phyloP scores from a whole-genome alignment of 2,329 filamentous ascomycete species.

The Clonostachys solani region DNA sequence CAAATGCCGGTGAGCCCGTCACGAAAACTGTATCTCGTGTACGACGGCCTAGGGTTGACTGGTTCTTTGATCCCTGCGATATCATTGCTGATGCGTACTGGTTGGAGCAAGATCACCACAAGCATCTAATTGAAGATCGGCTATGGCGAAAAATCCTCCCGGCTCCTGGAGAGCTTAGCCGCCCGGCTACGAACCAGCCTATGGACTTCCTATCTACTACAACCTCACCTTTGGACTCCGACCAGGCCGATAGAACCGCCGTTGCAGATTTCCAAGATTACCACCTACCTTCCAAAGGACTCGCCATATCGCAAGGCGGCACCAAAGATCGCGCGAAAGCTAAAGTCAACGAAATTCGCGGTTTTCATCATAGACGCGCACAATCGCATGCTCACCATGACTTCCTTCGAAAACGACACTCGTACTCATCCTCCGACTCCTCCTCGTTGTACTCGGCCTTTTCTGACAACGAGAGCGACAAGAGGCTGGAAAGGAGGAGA shows the following conservation, averaged over 20 bases:
- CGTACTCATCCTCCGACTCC: slow-evolving; percentile 22
- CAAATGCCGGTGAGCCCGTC: slow-evolving; percentile 27
- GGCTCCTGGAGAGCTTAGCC: slow-evolving; percentile 17
- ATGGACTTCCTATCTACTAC: slow-evolving; percentile 8
- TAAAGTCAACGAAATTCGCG: slow-evolving; percentile 51
- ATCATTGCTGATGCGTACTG: slow-evolving; percentile 87
- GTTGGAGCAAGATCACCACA: slow-evolving; percentile 80
- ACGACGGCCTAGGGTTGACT: slow-evolving; percentile 75
- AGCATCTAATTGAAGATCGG: slow-evolving; percentile 74
- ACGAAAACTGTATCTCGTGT: slow-evolving; percentile 50
- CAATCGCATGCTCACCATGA: slow-evolving; percentile 47
- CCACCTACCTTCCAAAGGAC: slow-evolving; percentile 10
- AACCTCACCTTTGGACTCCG: not conserved
- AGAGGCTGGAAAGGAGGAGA: slow-evolving; percentile 22
- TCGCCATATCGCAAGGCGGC: slow-evolving; percentile 41
- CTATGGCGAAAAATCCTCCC: slow-evolving; percentile 71
- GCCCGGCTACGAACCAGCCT: slow-evolving; percentile 21
- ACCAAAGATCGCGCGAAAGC: slow-evolving; percentile 55
- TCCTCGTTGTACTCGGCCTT: slow-evolving; percentile 42
- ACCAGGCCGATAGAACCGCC: not conserved
- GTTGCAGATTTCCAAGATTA: not conserved
- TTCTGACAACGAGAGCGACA: slow-evolving; percentile 52
- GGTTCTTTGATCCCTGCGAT: slow-evolving; percentile 79
- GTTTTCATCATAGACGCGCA: slow-evolving; percentile 49
- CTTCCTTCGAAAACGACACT: slow-evolving; percentile 30